A percentile compares a stretch with the other conserved stretches of the same genome.
Evolutionary conservation across 2,329 filamentous ascomycete genomes (phyloP).

Genomic region (Aschersonia sp.): DNA sequence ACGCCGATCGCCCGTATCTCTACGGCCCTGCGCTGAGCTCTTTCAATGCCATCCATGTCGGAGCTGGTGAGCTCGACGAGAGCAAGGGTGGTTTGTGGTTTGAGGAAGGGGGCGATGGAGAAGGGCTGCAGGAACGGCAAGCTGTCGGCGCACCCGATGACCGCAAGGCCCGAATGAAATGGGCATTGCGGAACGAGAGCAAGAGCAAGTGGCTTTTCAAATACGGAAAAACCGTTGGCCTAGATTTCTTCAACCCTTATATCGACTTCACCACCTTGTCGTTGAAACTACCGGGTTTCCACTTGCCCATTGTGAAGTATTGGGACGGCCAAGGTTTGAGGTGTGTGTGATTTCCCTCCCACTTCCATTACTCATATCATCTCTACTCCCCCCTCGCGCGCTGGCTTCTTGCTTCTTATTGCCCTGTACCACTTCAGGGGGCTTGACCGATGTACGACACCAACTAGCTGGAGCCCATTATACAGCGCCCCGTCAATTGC

Average conservation of each 20-base stretch:
- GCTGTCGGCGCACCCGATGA: conserved; percentile 35
- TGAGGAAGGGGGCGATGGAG: conserved; percentile 50
- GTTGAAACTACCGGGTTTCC: conserved; percentile 57
- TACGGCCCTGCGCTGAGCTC: conserved; percentile 71
- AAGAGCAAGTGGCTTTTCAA: conserved; percentile 41
- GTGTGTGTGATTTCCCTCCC: conserved; percentile 28
- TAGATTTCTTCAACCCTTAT: conserved; percentile 81
- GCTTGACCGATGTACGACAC: too few species aligned
- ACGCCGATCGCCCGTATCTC: conserved; percentile 72
- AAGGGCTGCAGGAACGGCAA: conserved; percentile 30
- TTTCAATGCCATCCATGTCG: conserved; percentile 64
- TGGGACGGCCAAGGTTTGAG: conserved; percentile 67
- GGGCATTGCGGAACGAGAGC: conserved; percentile 34
- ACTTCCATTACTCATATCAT: background rate
- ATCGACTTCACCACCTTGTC: conserved; percentile 69
- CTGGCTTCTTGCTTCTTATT: background rate
- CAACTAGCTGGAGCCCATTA: too few species aligned
- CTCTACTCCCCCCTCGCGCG: background rate
- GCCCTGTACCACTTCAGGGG: too few species aligned
- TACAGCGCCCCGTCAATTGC: background rate
- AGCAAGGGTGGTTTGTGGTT: conserved; percentile 39
- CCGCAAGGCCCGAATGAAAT: conserved; percentile 41
- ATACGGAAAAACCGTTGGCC: conserved; percentile 34
- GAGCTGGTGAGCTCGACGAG: conserved; percentile 32
- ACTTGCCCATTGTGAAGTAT: conserved; percentile 58